Evolutionary conservation across 768 basidiomycete species (phyloP), one percentile per base, ranked within the genome.

Genomic region (Amylocystis lapponica): DNA sequence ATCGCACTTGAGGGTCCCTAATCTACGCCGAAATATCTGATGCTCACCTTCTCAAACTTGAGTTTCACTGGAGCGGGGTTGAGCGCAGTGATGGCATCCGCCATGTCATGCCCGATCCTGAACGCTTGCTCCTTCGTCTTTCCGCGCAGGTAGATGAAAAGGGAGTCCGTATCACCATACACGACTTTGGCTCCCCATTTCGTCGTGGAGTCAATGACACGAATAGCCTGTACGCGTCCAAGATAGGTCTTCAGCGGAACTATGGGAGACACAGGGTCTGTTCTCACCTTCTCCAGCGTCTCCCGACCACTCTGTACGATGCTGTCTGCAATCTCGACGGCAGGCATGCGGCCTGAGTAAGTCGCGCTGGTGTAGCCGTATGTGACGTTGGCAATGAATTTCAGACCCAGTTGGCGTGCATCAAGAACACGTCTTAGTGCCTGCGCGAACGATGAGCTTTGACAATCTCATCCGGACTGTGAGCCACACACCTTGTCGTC

Each of bases 241-340:
- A n/a, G n/a, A n/a, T n/a, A n/a, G n/a, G n/a, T n/a, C n/a, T n/a
- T n/a, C n/a, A n/a, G n/a, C n/a, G n/a, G n/a, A n/a, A n/a, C n/a
- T n/a, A n/a, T n/a, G n/a, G n/a, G n/a, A 14, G 6, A 10, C 1
- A n/a, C n/a, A n/a, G n/a, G n/a, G n/a, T n/a, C n/a, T n/a, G n/a
- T n/a, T 12, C 5, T 19, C 34, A 86, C 94, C 78, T 92, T 90
- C 63, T 97, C 95, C 17, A 98, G 68, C 0, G 91, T 97, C 65
- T 98, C 94, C 30, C 96, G 74, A 5, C 96, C 95, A 32, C 81
- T 94, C 66, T 98, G 93, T 0, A 99, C 95, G 53, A 98, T 98
- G 44, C 91, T 91, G 55, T 99, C 96, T 0, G 96, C 96, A 30
- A 99, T 91, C 61, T 98, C 94, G 16, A 97, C 94, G 9, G 89